These are phyloP conservation scores for Kitagawia praeruptora DNA, from an alignment of 129 eudicot genomes.

Conservation along the genomic window DNA sequence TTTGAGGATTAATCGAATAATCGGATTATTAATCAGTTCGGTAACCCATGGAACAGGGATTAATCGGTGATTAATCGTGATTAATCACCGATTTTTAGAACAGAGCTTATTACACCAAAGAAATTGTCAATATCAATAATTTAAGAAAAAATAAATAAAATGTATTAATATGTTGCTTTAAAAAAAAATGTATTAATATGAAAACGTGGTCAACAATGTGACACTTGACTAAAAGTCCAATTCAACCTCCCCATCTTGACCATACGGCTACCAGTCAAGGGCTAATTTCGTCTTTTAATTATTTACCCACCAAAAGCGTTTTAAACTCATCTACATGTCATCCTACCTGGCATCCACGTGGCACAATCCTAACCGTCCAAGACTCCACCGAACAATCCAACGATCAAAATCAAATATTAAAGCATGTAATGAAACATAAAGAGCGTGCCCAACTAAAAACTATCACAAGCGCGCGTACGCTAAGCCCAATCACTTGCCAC, in stretches of 20 bases:
- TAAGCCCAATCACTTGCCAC: slow-evolving; percentile 25
- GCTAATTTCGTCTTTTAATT: neutral
- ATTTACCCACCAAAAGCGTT: neutral
- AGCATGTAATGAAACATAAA: slow-evolving; percentile 27
- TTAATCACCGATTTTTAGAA: too few relatives aligned
- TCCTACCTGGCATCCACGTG: slow-evolving; percentile 15
- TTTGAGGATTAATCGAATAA: too few relatives aligned
- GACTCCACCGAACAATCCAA: slow-evolving; percentile 9
- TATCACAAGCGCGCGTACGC: slow-evolving; percentile 35
- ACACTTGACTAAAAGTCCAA: neutral
- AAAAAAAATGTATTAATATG: too few relatives aligned
- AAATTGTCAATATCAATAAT: too few relatives aligned
- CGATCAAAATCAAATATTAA: slow-evolving; percentile 8
- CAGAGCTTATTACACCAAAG: too few relatives aligned
- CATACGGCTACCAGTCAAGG: neutral
- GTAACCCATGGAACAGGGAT: too few relatives aligned
- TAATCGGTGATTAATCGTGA: too few relatives aligned
- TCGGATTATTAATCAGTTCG: too few relatives aligned
- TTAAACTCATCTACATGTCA: neutral
- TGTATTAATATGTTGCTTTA: too few relatives aligned
- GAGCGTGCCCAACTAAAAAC: slow-evolving; percentile 38
- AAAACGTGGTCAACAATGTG: neutral
- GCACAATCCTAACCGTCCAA: neutral
- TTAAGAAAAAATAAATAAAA: too few relatives aligned
- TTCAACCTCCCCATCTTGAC: neutral